These are phyloP conservation scores for Starmera quercuum DNA, from an alignment of 805 yeast genomes.

Conservation along the genomic window DNA sequence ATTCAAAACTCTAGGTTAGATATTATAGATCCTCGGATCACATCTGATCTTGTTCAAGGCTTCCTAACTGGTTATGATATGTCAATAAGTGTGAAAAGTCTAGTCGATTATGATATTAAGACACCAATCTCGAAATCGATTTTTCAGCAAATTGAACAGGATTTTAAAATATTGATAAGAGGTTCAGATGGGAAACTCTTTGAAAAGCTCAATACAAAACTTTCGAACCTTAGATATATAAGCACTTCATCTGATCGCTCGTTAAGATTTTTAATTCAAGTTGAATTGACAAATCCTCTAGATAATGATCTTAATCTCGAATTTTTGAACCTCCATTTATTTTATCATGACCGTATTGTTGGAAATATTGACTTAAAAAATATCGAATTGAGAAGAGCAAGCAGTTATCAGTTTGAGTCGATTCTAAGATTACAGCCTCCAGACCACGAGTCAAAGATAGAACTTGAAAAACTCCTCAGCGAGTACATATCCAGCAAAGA, in stretches of 20 bases:
- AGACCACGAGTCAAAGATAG: conserved; percentile 9
- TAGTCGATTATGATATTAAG: conserved; percentile 13
- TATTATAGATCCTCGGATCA: conserved; percentile 10
- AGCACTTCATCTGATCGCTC: conserved; percentile 17
- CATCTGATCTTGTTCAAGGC: conserved; percentile 4
- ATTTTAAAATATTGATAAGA: conserved; percentile 1
- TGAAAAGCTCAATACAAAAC: conserved; percentile 2
- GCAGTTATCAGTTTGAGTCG: conserved; percentile 9
- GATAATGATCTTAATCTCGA: conserved; percentile 18
- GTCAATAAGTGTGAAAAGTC: conserved; percentile 1
- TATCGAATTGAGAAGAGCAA: conserved; percentile 14
- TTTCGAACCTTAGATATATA: conserved; percentile 17
- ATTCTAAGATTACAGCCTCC: conserved; percentile 12
- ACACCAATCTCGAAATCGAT: conserved; percentile 18
- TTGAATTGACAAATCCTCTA: conserved; percentile 28
- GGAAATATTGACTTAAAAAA: conserved; percentile 23
- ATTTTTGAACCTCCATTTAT: conserved; percentile 20
- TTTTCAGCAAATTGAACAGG: conserved; percentile 10
- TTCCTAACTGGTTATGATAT: conserved; percentile 5
- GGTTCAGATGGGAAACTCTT: conserved; percentile 1
- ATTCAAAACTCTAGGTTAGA: conserved; percentile 13
- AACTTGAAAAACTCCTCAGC: conserved; percentile 29
- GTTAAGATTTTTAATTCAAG: conserved; percentile 22
- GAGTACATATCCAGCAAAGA: conserved; percentile 30
- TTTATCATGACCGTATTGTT: conserved; percentile 25